These are phyloP conservation scores for Boletus hoseneyae DNA, from an alignment of 1,284 basidiomycete genomes.

Conservation along the genomic window DNA sequence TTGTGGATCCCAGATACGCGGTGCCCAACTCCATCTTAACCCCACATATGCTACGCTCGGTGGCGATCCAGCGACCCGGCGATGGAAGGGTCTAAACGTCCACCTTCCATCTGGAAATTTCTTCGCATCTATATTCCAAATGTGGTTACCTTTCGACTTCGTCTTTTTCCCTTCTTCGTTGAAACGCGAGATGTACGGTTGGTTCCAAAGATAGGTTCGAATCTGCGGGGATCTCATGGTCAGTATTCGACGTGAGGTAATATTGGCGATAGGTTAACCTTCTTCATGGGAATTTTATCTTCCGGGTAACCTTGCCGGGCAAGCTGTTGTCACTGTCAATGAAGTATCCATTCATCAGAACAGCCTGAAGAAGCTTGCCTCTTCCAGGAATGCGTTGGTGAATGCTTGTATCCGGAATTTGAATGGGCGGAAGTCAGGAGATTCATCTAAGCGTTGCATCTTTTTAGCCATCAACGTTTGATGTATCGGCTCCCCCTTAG, in stretches of 20 bases:
- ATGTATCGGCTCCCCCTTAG: constrained; percentile 95
- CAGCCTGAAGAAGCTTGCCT: constrained; percentile 46
- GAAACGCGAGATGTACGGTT: constrained; percentile 92
- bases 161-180: constrained; percentile 99
- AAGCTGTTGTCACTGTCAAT: constrained; percentile 47
- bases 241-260: constrained; percentile 8
- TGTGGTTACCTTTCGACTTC: constrained; percentile 99
- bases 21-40: constrained; percentile 87
- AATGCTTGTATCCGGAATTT: constrained; percentile 99
- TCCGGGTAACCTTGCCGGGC: constrained; percentile 77
- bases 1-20: constrained; percentile 97
- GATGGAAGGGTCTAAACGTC: constrained; percentile 90
- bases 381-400: constrained; percentile 94
- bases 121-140: constrained; percentile 98
- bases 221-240: constrained; percentile 54
- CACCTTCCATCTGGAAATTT: constrained; percentile 76
- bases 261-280: constrained; percentile 45
- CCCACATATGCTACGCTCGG: constrained; percentile 81
- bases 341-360: constrained; percentile 9
- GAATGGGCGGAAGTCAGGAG: constrained; percentile 96
- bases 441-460: constrained; percentile 95
- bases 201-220: constrained; percentile 95
- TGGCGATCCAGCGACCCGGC: constrained; percentile 80
- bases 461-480: constrained; percentile 99
- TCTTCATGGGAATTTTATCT: constrained; percentile 87